Conservation (phyloP, 2,329 filamentous ascomycete genomes). For the Penicillium sp. region DNA sequence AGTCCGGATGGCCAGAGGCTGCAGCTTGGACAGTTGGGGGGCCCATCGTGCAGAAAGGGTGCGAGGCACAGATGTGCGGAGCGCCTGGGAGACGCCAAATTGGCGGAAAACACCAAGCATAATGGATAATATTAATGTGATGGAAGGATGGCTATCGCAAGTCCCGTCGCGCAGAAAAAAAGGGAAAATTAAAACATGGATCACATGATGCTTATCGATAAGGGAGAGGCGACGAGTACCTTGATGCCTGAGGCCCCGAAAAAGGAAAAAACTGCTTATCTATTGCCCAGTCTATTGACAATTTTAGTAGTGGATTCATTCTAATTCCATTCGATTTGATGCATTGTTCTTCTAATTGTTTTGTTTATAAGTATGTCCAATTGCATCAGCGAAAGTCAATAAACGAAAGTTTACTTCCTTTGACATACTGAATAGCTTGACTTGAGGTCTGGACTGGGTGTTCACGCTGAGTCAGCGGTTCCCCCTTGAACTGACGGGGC, state of each 20-base stretch:
- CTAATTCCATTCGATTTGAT: too few species aligned
- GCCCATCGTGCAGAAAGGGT: constrained; percentile 27
- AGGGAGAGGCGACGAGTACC: neutral
- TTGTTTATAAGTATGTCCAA: too few species aligned
- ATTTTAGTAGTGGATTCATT: too few species aligned
- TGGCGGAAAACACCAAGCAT: constrained; percentile 44
- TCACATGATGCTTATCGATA: constrained; percentile 27
- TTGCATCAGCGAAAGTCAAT: too few species aligned
- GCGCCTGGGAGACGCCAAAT: constrained; percentile 37
- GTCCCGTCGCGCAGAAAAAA: constrained; percentile 12
- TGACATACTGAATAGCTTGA: too few species aligned
- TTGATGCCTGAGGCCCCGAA: neutral
- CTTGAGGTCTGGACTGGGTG: too few species aligned
- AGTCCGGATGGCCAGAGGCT: constrained; percentile 19
- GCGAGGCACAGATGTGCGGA: constrained; percentile 35
- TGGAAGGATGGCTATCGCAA: constrained; percentile 5
- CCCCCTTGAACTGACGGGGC: too few species aligned
- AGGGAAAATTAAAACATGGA: constrained; percentile 22
- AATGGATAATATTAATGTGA: constrained; percentile 15
- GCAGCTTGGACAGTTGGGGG: constrained; percentile 30
- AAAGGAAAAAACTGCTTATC: too few species aligned
- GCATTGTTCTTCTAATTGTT: too few species aligned
- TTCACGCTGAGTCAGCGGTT: too few species aligned
- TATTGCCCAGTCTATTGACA: too few species aligned
- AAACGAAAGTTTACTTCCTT: too few species aligned